phyloP scores from a whole-genome alignment of 1,284 basidiomycete genomes.

The Kwoniella shivajii region DNA sequence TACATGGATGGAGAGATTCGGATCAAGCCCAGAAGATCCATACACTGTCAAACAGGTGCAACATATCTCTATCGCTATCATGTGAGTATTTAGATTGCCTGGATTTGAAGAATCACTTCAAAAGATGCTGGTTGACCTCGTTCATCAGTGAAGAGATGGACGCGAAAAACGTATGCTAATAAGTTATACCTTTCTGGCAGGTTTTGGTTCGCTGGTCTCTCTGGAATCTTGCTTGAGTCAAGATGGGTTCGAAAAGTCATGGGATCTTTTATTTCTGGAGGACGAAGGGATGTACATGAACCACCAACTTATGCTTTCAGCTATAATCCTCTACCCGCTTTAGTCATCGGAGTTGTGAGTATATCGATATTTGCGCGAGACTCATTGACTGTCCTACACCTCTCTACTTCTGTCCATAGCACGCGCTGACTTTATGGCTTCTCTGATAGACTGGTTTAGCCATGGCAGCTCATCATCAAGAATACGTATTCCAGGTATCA shows the following conservation, averaged over 20 bases:
- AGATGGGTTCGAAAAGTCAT: constrained; percentile 62
- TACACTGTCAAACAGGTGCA: constrained; percentile 92
- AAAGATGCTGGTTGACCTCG: too few relatives aligned
- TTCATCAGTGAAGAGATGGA: not conserved
- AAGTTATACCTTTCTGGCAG: constrained; percentile 60
- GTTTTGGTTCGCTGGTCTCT: constrained; percentile 92
- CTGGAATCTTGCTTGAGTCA: constrained; percentile 89
- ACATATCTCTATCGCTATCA: constrained; percentile 85
- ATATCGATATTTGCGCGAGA: not conserved
- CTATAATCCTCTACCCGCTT: constrained; percentile 93
- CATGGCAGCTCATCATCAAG: constrained; percentile 93
- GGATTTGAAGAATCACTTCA: too few relatives aligned
- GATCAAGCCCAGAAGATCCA: constrained; percentile 75
- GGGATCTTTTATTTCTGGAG: constrained; percentile 24
- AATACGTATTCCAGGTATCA: constrained; percentile 71
- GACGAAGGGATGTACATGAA: constrained; percentile 55
- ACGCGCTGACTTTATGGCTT: constrained; percentile 2
- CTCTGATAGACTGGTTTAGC: constrained; percentile 71
- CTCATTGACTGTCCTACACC: not conserved
- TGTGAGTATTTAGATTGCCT: too few relatives aligned
- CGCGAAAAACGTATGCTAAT: too few relatives aligned
- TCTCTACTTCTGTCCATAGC: not conserved
- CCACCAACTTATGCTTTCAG: constrained; percentile 74
- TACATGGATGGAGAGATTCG: constrained; percentile 96
- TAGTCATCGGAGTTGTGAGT: constrained; percentile 77